Conservation (phyloP, 1,284 basidiomycete species). For the Apiotrichum gracile region DNA sequence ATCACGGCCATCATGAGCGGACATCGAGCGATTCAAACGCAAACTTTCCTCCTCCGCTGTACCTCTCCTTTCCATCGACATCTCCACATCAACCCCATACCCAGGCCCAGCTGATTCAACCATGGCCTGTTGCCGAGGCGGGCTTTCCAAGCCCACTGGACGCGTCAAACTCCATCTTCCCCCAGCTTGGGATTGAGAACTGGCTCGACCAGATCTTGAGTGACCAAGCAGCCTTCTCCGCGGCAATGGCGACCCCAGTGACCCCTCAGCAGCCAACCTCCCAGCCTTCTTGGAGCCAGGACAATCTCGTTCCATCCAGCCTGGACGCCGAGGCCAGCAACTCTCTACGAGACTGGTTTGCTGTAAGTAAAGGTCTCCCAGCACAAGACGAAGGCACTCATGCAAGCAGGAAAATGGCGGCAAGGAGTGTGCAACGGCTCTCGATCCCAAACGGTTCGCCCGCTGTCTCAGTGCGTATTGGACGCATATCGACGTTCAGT, state of each 20-base stretch:
- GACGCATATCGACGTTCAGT: not conserved
- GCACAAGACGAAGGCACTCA: not conserved
- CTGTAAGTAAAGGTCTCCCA: not conserved
- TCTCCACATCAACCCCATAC: not conserved
- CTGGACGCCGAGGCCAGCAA: not conserved
- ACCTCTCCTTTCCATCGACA: not conserved
- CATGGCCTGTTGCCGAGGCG: not conserved
- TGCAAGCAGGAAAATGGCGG: not conserved
- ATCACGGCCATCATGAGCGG: not conserved
- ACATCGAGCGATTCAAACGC: not conserved
- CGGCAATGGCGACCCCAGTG: not conserved
- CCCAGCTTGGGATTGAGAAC: constrained; percentile 5
- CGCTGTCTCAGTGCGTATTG: constrained; percentile 1
- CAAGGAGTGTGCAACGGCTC: not conserved
- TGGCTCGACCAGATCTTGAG: constrained; percentile 12
- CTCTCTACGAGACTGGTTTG: not conserved
- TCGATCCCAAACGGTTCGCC: not conserved
- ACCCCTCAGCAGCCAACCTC: not conserved
- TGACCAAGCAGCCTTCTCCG: not conserved
- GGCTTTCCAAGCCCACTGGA: not conserved
- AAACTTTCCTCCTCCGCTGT: not conserved
- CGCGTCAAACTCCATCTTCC: not conserved
- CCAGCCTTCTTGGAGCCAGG: not conserved
- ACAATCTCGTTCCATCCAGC: not conserved
- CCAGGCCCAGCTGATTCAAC: not conserved